phyloP scores from a whole-genome alignment of 805 yeast species.

The Starmerella apis region DNA sequence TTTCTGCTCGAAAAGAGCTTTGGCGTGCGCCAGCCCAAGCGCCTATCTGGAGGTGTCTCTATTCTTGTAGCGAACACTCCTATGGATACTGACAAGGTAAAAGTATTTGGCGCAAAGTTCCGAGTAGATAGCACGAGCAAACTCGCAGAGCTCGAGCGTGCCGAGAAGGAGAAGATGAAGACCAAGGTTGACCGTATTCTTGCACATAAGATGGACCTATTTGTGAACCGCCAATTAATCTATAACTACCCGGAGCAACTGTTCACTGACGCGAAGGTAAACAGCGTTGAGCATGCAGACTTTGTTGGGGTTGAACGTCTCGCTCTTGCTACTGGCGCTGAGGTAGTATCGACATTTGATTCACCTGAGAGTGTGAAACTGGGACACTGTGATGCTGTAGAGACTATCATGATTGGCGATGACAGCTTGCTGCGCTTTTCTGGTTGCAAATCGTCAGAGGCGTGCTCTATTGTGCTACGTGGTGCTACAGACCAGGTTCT shows the following conservation, averaged over 20 bases:
- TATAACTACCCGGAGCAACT: constrained; percentile 97
- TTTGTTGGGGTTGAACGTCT: constrained; percentile 95
- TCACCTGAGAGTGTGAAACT: constrained; percentile 74
- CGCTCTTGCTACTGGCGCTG: constrained; percentile 95
- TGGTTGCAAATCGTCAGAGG: constrained; percentile 93
- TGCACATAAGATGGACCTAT: constrained; percentile 75
- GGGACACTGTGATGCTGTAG: constrained; percentile 82
- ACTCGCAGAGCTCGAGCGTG: constrained; percentile 85
- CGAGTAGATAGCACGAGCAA: constrained; percentile 92
- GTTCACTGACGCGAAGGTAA: constrained; percentile 75
- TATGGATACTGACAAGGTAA: constrained; percentile 89
- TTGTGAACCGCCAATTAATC: constrained; percentile 90
- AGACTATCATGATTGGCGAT: constrained; percentile 89
- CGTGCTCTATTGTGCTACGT: constrained; percentile 88
- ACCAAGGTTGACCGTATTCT: constrained; percentile 79
- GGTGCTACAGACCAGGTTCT: constrained; percentile 96
- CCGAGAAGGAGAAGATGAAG: constrained; percentile 90
- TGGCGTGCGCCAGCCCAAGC: constrained; percentile 90
- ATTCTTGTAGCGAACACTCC: constrained; percentile 92
- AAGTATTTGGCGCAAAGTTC: constrained; percentile 94
- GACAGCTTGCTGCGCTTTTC: constrained; percentile 80
- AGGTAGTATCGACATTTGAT: constrained; percentile 93
- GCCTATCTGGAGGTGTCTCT: constrained; percentile 58
- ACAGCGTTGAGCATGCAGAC: constrained; percentile 95
- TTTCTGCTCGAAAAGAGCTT: constrained; percentile 83